Conservation (phyloP, 2,329 filamentous ascomycete species). For the Diaporthe vexans region DNA sequence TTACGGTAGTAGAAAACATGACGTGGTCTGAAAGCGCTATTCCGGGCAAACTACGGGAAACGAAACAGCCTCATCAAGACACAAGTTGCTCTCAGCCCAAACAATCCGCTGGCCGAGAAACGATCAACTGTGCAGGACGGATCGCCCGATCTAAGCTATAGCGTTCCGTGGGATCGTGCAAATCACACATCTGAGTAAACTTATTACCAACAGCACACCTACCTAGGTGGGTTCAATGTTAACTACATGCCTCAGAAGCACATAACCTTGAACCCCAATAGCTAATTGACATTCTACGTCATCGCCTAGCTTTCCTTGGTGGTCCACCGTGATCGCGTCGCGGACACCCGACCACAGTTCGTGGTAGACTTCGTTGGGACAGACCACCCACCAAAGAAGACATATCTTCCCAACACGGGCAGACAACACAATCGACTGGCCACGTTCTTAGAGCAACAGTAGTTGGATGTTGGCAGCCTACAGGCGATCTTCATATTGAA, state of each 20-base stretch:
- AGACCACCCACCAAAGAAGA: too few relatives aligned
- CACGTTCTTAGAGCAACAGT: too few relatives aligned
- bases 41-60: not conserved
- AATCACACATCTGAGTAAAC: too few relatives aligned
- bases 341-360: not conserved
- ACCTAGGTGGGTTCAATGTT: too few relatives aligned
- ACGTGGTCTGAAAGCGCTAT: not conserved
- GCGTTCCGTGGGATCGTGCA: not conserved
- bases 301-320: too few relatives aligned
- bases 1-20: not conserved
- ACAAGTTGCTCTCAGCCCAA: not conserved
- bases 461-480: not conserved
- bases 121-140: not conserved
- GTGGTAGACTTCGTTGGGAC: not conserved
- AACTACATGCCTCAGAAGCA: too few relatives aligned
- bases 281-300: too few relatives aligned
- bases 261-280: too few relatives aligned
- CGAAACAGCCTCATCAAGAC: not conserved
- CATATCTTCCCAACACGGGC: not conserved
- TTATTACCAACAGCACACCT: too few relatives aligned
- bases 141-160: not conserved
- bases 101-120: not conserved
- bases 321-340: too few relatives aligned
- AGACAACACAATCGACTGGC: not conserved
- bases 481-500: not conserved